Evolutionary conservation across 2,329 filamentous ascomycete species (phyloP).

Genomic region (Endothia cerciana): DNA sequence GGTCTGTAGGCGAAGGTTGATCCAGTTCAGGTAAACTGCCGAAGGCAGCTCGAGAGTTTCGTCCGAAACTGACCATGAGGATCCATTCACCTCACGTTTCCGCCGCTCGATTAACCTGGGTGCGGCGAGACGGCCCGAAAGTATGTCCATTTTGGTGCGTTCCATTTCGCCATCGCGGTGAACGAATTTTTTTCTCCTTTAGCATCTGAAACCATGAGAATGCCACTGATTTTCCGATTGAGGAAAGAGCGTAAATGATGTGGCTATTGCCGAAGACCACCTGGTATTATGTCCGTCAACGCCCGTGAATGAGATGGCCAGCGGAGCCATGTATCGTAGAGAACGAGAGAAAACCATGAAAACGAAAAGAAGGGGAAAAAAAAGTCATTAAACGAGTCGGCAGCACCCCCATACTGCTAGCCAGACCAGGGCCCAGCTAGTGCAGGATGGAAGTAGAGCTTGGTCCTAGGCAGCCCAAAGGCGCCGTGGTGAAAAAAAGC

Average conservation of each 20-base stretch:
- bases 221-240: slow-evolving; percentile 15
- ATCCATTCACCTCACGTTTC: neutral
- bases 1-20: neutral
- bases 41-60: neutral
- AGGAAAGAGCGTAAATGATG: slow-evolving; percentile 20
- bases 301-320: slow-evolving; percentile 27
- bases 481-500: neutral
- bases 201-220: slow-evolving; percentile 2
- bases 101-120: neutral
- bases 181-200: neutral
- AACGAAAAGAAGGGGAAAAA: slow-evolving; percentile 26
- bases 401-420: slow-evolving; percentile 14
- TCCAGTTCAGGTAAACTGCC: neutral
- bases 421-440: neutral
- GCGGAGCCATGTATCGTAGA: slow-evolving; percentile 31
- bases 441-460: slow-evolving; percentile 8
- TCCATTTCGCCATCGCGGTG: neutral
- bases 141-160: neutral
- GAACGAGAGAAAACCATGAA: slow-evolving; percentile 33
- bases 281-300: slow-evolving; percentile 29
- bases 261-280: slow-evolving; percentile 23
- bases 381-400: slow-evolving; percentile 25
- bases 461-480: neutral
- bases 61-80: neutral
- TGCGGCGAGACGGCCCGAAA: neutral